Percentiles rank a stretch among this genome's conserved stretches.
Conservation (phyloP, 1,139 yeast genomes). For the Yamadazyma oceani region DNA sequence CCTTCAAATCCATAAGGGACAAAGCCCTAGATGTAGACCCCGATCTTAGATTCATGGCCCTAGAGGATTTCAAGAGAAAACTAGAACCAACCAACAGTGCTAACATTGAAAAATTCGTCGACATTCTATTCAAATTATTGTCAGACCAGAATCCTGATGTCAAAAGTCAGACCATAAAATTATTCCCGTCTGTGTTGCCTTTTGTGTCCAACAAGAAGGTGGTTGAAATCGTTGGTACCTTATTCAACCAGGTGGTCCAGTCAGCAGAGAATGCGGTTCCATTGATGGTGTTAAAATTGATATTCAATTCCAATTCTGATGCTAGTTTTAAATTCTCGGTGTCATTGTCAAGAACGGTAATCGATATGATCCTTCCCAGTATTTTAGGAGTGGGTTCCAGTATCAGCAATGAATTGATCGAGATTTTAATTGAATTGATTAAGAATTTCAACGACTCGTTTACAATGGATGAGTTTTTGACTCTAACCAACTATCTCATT, state of each 20-base stretch:
- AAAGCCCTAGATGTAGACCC: constrained; percentile 71
- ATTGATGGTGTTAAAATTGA: constrained; percentile 63
- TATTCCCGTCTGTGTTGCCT: constrained; percentile 46
- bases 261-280: constrained; percentile 20
- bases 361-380: constrained; percentile 23
- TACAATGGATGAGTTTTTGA: constrained; percentile 36
- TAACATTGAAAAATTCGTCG: constrained; percentile 41
- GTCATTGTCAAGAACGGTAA: constrained; percentile 23
- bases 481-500: constrained; percentile 38
- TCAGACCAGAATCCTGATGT: constrained; percentile 74
- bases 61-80: constrained; percentile 66
- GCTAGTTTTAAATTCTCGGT: constrained; percentile 23
- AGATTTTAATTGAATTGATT: constrained; percentile 59
- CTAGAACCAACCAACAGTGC: constrained; percentile 26
- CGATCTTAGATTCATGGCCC: constrained; percentile 84
- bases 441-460: constrained; percentile 55
- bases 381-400: constrained; percentile 16
- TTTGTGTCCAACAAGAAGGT: constrained; percentile 27
- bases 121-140: constrained; percentile 52
- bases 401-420: constrained; percentile 59
- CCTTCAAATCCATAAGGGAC: constrained; percentile 36
- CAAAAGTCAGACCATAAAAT: constrained; percentile 70
- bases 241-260: constrained; percentile 24
- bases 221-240: constrained; percentile 23
- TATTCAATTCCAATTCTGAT: constrained; percentile 49